A percentile compares a stretch with the other conserved stretches of the same genome.
Evolutionary conservation across 2,329 filamentous ascomycete species (phyloP).

Genomic region (Colletotrichum destructivum): DNA sequence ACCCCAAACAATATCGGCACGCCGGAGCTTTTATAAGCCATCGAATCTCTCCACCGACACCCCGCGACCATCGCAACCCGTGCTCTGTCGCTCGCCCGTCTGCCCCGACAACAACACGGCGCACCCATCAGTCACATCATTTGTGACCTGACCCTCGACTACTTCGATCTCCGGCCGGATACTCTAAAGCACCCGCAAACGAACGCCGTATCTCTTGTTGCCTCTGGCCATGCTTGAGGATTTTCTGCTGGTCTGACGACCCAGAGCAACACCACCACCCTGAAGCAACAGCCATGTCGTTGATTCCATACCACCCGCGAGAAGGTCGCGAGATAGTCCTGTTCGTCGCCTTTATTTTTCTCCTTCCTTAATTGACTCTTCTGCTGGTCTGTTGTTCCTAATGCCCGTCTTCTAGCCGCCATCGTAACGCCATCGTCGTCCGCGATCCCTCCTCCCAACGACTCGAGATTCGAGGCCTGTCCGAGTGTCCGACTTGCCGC

Average conservation of each 20-base stretch:
- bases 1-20: background rate
- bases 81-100: background rate
- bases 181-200: background rate
- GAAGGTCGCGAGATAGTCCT: conserved; percentile 86
- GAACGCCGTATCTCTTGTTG: background rate
- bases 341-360: conserved; percentile 66
- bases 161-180: no score
- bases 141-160: background rate
- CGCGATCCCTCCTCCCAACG: conserved; percentile 89
- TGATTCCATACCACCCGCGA: conserved; percentile 82
- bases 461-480: conserved; percentile 83
- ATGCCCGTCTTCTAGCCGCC: conserved; percentile 73
- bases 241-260: conserved; percentile 29
- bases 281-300: conserved; percentile 66
- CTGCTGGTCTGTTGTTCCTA: background rate
- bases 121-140: background rate
- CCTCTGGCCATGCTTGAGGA: conserved; percentile 20
- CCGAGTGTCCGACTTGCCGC: conserved; percentile 93
- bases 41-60: background rate
- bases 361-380: conserved; percentile 9
- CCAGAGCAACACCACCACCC: background rate
- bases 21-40: background rate
- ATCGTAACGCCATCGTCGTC: conserved; percentile 92
- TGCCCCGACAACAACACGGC: background rate
- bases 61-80: conserved; percentile 1